Evolutionary conservation across 225 moss, liverwort and hornwort genomes (phyloP), one percentile per base, ranked within the genome.

Genomic region (Pseudisothecium myosuroides): DNA sequence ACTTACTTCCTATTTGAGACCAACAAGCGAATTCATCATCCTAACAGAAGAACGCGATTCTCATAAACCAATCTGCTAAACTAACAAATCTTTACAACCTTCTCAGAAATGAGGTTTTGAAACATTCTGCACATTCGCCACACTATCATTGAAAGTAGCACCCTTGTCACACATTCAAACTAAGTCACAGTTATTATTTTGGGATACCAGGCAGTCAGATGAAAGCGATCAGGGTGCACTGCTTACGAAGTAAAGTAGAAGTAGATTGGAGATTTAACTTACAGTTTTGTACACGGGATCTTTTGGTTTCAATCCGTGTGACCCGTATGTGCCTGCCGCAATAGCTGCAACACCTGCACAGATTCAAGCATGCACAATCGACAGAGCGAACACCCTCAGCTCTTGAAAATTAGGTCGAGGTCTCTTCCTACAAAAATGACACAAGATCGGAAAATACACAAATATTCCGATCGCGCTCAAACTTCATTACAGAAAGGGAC

Each of bases 301-400:
- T 55, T 87, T 86, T 9, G 97, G 96, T 90, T 93, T 96, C 86
- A 93, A 96, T 64, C 93, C 63, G 79, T 97, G 97, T 17, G 96
- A 92, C 86, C 98, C 97, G 76, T 98, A 98, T 6, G 92, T 91
- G 66, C 97, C 97, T 23, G 93, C 91, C 17, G 91, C 95, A 56
- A 97, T 81, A 29, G 95, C 98, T 87, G 92, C 88, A 86, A 93
- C 78, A 80, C 97, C 96, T 98, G 91, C 45, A 90, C 81, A 84
- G 23, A 47, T 23, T 79, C 79, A 73, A 54, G 61, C 62, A 76
- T 27, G 55, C 85, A 76, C n/a, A 71, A 80, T 87, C 32, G 34
- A 77, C 50, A 83, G 61, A 83, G 56, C 29, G n/a, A 74, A 45
- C 9, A 54, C 45, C 76, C 12, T 78, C 72, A 59, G 49, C 80